Base-by-base conservation (phyloP, 2,329 filamentous ascomycete species). In the Trichoderma sp. region DNA sequence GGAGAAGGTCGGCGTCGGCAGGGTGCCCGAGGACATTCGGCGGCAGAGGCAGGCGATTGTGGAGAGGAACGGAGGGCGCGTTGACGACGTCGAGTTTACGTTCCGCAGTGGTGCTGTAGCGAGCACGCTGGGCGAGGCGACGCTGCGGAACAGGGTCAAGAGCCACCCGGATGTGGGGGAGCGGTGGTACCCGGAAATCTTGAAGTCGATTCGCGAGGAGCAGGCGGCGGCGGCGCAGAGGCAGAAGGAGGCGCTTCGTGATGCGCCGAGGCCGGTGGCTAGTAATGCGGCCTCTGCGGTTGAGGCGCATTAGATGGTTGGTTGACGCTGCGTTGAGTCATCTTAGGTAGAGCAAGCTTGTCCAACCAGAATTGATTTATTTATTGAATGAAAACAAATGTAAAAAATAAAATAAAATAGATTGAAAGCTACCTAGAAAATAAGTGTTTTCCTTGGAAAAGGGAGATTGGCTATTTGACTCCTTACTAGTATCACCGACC, bases 141-240 rank as follows among this genome's bases (percentile, higher is more conserved):
- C 92, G 70, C 81, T 97, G 77, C 86, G 92, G 81, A 97, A 96
- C 80, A 83, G 93, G 16, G 86, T 96, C 74, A 96, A 94, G 85
- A 94, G 91, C 73, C 93, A 97, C 81, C 91, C 91, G 4, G 93
- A 96, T 78, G 93, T 97, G 1, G 92, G 92, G 2, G 91, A 94
- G 83, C 84, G 89, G 74, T 96, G 92, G 88, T 92, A 91, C 76
- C 90, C 90, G 3, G 88, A 91, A 55, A 86, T 89, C 24, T 75
- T 89, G 72, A 79, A 79, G 70, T 83, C 83, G 70, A 87, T 91
- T 63, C 84, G 86, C 64, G 86, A 86, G 74, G 86, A 90, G 78
- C 85, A 90, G 80, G 82, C 82, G 40, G 77, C 72, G 72, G 79
- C 81, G 4, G 35, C n/a, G 43, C 75, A 77, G 63, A 73, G 75